Evolutionary conservation across 2,329 filamentous ascomycete species (phyloP).

Genomic region (Aureobasidium zeae): DNA sequence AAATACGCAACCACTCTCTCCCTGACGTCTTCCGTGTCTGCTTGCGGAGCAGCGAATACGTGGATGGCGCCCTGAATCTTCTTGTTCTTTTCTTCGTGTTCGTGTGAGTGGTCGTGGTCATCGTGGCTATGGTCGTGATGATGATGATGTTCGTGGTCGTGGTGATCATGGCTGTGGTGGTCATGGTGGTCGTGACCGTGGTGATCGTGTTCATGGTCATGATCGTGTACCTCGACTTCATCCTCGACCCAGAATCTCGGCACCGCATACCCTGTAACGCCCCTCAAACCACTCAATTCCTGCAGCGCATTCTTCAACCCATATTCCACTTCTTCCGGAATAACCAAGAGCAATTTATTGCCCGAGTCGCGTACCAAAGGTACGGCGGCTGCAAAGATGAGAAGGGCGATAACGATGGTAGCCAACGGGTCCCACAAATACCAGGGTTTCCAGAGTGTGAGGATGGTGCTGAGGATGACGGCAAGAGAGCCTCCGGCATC

Average conservation of each 20-base stretch:
- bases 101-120: constrained; percentile 24
- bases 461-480: constrained; percentile 80
- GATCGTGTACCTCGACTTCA: constrained; percentile 30
- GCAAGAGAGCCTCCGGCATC: constrained; percentile 91
- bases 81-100: constrained; percentile 20
- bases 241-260: constrained; percentile 93
- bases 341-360: constrained; percentile 69
- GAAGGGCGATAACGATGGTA: constrained; percentile 81
- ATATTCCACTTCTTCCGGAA: constrained; percentile 81
- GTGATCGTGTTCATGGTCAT: constrained; percentile 19
- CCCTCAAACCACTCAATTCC: constrained; percentile 70
- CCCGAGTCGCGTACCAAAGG: constrained; percentile 81
- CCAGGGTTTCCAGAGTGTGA: constrained; percentile 85
- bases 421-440: constrained; percentile 90
- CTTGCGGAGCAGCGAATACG: constrained; percentile 62
- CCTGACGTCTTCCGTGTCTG: constrained; percentile 73
- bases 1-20: constrained; percentile 67
- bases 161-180: constrained; percentile 21
- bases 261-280: constrained; percentile 75
- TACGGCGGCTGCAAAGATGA: constrained; percentile 87
- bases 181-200: constrained; percentile 18
- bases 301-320: constrained; percentile 75
- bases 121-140: constrained; percentile 23
- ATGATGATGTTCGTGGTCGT: constrained; percentile 20
- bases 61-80: constrained; percentile 77